phyloP scores from a whole-genome alignment of 225 moss, liverwort and hornwort species.

The Pseudoscleropodium purum region DNA sequence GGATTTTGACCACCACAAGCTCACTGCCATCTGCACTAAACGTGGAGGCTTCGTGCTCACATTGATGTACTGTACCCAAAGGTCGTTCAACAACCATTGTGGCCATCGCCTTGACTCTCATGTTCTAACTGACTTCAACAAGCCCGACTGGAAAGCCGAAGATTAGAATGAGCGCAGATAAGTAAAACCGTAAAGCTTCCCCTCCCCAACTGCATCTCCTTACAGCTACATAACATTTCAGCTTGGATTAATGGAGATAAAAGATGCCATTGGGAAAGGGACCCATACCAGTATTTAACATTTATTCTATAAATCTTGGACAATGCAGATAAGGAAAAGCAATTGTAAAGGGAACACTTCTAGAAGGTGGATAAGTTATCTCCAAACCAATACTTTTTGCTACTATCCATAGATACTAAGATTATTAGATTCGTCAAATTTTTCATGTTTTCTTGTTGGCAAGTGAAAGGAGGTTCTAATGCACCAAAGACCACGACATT shows the following conservation, averaged over 20 bases:
- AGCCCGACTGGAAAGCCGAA: background rate
- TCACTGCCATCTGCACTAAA: background rate
- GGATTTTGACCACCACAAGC: background rate
- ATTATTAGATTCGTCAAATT: no score
- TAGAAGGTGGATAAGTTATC: background rate
- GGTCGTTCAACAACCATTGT: background rate
- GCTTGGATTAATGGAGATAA: background rate
- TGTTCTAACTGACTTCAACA: background rate
- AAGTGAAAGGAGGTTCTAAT: no score
- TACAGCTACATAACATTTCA: background rate
- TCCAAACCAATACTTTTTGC: no score
- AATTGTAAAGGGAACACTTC: background rate
- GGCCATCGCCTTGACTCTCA: background rate
- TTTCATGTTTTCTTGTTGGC: no score
- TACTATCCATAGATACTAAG: no score
- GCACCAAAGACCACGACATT: no score
- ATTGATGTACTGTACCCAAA: background rate
- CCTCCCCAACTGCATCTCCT: background rate
- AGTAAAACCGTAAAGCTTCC: background rate
- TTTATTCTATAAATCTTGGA: background rate
- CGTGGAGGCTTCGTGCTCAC: background rate
- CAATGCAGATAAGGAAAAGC: background rate
- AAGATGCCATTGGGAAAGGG: background rate
- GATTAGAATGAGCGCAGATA: background rate
- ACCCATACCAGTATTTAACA: rapidly evolving